Percentiles rank a stretch among this genome's conserved stretches.
Evolutionary conservation across 2,329 filamentous ascomycete genomes (phyloP).

Genomic region (Lasiodiplodia citricola): DNA sequence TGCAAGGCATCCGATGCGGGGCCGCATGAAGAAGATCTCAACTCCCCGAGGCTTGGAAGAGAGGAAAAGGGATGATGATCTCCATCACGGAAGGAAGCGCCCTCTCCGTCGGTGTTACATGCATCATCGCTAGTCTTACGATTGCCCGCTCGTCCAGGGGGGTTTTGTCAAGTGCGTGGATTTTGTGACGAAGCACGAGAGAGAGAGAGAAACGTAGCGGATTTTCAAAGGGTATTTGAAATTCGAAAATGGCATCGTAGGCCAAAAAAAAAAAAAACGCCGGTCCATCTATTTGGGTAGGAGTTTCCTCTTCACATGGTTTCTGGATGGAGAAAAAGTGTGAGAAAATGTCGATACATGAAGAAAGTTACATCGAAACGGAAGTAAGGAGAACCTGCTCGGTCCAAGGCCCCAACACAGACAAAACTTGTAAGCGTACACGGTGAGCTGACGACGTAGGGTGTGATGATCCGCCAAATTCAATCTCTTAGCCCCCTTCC

Average conservation of each 20-base stretch:
- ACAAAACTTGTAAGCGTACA: slow-evolving; percentile 10
- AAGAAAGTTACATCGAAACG: slow-evolving; percentile 14
- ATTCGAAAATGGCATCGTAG: not conserved
- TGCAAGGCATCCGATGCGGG: not conserved
- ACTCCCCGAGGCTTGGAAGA: not conserved
- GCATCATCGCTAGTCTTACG: not conserved
- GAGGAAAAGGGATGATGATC: not conserved
- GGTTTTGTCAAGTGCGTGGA: not conserved
- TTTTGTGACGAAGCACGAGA: not conserved
- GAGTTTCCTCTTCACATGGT: slow-evolving; percentile 4
- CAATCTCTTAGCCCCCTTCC: slow-evolving; percentile 5
- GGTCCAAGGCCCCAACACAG: not conserved
- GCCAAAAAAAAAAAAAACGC: not conserved
- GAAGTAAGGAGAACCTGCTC: not conserved
- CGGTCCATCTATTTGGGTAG: slow-evolving; percentile 11
- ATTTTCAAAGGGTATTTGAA: slow-evolving; percentile 7
- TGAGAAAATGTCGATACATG: not conserved
- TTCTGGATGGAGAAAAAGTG: not conserved
- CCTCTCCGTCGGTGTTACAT: not conserved
- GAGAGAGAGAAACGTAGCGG: not conserved
- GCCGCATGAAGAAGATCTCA: not conserved
- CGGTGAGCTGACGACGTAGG: not conserved
- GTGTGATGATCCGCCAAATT: not conserved
- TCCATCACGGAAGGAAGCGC: not conserved
- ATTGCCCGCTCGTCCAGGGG: not conserved